Percentiles rank a stretch among this genome's conserved stretches.
These are phyloP conservation scores for Nicotiana tabacum DNA, from an alignment of 257 asterid species.

Conservation along the genomic window DNA sequence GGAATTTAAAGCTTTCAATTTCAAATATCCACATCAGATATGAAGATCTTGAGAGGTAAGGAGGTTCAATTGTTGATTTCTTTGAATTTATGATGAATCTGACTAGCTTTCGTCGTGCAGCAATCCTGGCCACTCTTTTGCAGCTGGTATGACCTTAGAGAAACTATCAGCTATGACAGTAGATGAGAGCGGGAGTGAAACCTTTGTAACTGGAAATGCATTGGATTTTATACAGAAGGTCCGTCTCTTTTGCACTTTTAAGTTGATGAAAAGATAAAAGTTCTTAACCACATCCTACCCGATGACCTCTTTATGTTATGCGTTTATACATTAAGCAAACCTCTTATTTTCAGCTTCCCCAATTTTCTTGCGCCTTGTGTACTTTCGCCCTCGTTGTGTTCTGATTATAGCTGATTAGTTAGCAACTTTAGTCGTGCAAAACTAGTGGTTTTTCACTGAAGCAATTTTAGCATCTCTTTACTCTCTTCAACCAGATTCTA, in stretches of 20 bases:
- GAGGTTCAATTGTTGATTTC: conserved; percentile 10
- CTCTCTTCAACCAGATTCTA: background rate
- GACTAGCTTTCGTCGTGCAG: conserved; percentile 36
- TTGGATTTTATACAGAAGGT: conserved; percentile 90
- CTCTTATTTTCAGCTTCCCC: background rate
- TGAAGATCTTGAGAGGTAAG: conserved; percentile 94
- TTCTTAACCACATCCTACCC: background rate
- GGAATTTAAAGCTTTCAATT: conserved; percentile 93
- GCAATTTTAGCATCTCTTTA: background rate
- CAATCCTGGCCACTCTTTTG: conserved; percentile 92
- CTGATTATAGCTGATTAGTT: background rate
- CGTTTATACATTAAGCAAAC: background rate
- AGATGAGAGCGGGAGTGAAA: conserved; percentile 83
- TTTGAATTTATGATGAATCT: background rate
- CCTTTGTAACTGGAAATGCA: conserved; percentile 86
- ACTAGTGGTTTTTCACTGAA: background rate
- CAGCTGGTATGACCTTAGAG: conserved; percentile 82
- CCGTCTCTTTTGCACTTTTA: conserved; percentile 12
- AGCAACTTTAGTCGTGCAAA: background rate
- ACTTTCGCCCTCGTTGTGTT: background rate
- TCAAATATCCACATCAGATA: conserved; percentile 95
- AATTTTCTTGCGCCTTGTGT: background rate
- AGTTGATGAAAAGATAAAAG: background rate
- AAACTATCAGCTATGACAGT: conserved; percentile 89
- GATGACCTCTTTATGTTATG: background rate